Evolutionary conservation across 2,329 filamentous ascomycete genomes (phyloP).

Genomic region (Aureobasidium subglaciale): DNA sequence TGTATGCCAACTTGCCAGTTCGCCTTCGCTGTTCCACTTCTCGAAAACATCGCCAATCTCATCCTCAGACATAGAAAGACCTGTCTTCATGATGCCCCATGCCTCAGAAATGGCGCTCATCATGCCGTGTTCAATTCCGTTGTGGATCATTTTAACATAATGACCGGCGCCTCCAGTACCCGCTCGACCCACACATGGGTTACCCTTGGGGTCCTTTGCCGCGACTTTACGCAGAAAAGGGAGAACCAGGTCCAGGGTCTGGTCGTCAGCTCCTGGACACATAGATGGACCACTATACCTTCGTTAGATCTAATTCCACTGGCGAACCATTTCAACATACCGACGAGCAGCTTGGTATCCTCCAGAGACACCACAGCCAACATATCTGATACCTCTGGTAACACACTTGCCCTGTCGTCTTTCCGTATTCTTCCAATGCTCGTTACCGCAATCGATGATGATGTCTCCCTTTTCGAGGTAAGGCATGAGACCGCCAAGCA

Average conservation of each 20-base stretch:
- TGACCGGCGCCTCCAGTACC: slow-evolving; percentile 60
- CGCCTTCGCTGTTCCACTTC: slow-evolving; percentile 53
- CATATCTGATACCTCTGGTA: slow-evolving; percentile 53
- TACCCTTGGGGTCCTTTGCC: slow-evolving; percentile 54
- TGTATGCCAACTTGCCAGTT: slow-evolving; percentile 35
- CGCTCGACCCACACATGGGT: slow-evolving; percentile 53
- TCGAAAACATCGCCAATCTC: slow-evolving; percentile 55
- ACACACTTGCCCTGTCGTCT: slow-evolving; percentile 52
- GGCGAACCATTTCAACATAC: slow-evolving; percentile 16
- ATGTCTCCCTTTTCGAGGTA: slow-evolving; percentile 55
- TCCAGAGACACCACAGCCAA: slow-evolving; percentile 62
- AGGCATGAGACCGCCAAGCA: slow-evolving; percentile 41
- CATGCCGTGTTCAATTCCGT: slow-evolving; percentile 68
- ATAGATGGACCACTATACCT: slow-evolving; percentile 55
- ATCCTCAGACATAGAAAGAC: slow-evolving; percentile 52
- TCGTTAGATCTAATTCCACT: neutral
- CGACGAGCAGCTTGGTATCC: slow-evolving; percentile 57
- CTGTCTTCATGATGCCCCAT: slow-evolving; percentile 55
- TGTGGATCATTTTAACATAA: slow-evolving; percentile 71
- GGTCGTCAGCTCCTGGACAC: slow-evolving; percentile 55
- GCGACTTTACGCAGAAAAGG: slow-evolving; percentile 56
- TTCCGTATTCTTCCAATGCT: slow-evolving; percentile 60
- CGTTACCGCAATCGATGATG: slow-evolving; percentile 62
- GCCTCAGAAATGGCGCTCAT: slow-evolving; percentile 58
- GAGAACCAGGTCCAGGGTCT: slow-evolving; percentile 51